These are phyloP conservation scores for Stropharia rugosoannulata DNA, from an alignment of 768 basidiomycete genomes.

Conservation along the genomic window DNA sequence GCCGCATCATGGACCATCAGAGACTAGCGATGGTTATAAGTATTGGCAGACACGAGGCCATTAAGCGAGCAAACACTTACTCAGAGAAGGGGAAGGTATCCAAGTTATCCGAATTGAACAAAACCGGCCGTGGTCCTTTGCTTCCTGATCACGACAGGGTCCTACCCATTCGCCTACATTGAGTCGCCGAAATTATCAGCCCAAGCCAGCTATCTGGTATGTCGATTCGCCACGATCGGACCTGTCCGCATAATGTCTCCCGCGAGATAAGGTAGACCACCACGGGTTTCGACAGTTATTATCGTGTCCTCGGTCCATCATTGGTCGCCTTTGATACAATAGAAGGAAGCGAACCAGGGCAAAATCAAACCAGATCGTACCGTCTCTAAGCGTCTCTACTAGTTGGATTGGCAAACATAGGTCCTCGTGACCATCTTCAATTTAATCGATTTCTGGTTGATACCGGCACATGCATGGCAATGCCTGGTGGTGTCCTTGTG, in stretches of 20 bases:
- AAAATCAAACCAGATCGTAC: conserved; percentile 25
- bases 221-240: conserved; percentile 14
- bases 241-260: conserved; percentile 11
- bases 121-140: conserved; percentile 26
- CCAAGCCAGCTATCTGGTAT: conserved; percentile 21
- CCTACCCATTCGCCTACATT: conserved; percentile 20
- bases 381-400: neutral
- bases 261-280: conserved; percentile 26
- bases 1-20: conserved; percentile 33
- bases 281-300: conserved; percentile 12
- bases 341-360: conserved; percentile 13
- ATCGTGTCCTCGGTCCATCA: conserved; percentile 13
- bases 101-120: conserved; percentile 32
- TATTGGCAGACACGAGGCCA: conserved; percentile 39
- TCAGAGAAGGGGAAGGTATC: conserved; percentile 26
- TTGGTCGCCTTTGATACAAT: neutral
- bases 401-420: conserved; percentile 4
- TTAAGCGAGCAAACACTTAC: conserved; percentile 33
- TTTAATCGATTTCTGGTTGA: conserved; percentile 26
- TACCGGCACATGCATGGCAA: neutral
- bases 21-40: conserved; percentile 33
- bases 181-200: conserved; percentile 23
- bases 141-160: conserved; percentile 27
- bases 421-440: conserved; percentile 12
- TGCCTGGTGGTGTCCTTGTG: neutral